Base-by-base conservation (phyloP, 768 basidiomycete species). In the Calvatia gigantea region DNA sequence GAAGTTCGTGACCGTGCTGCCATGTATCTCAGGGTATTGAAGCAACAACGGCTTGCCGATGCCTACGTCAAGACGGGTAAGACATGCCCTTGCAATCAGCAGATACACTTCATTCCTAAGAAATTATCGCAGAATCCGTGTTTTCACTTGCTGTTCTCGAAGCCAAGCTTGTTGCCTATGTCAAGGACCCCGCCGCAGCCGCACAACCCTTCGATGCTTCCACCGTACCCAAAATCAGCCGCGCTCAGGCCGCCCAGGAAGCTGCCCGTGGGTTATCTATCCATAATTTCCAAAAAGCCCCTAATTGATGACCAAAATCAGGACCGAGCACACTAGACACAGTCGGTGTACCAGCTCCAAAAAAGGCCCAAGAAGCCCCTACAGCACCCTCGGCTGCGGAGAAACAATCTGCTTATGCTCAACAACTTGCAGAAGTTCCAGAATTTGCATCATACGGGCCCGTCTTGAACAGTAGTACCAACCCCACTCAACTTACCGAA, bases 1-100 rank as follows among this genome's bases (percentile, higher is more conserved):
- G 97, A 99, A 76, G 97, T 99, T 51, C 86, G 97, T 41, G 97
- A 99, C 71, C 89, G 97, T 47, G 97, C 97, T 4, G 91, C 97
- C 7, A 80, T 99, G 72, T 98, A 97, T 70, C 81, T 98, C 59
- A 88, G 83, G 70, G 82, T 89, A 3, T 84, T 96, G 66, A 81
- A 85, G 61, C 90, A 89, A 66, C 82, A 89, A 60, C 71, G 81
- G 8, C 76, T 99, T 54, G 92, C 91, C 8, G 86, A 91, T 64
- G 79, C 81, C 15, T 98, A 94, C 67, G 84, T 98, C 60, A 94
- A 89, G 73, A 94, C 97, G 74, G 96, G 96, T 94, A 35, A 46
- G 64, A 47, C 7, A 42, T 15, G 6, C 15, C 7, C 17, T 19
- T 17, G 5, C 17, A 31, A 21, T 28, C 31, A 15, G 12, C 17